Evolutionary conservation across 768 basidiomycete genomes (phyloP), one percentile per base, ranked within the genome.

Genomic region (Amanita subjunquillea): DNA sequence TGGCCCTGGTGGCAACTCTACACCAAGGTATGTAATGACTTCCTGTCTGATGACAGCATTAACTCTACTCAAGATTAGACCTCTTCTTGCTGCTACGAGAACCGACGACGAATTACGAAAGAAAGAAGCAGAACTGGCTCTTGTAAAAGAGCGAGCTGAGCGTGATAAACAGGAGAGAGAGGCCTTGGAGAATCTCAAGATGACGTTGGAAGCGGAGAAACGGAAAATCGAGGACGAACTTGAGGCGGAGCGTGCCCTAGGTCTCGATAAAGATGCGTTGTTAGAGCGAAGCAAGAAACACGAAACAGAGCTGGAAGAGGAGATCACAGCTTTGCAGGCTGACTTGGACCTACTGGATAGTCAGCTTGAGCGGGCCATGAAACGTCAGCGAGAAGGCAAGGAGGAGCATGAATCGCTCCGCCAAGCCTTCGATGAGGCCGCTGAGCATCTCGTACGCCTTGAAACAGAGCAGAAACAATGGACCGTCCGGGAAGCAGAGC

Each of bases 1-100:
- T 98, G 96, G 96, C 93, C 95, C 1, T 98, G 96, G 96, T 99
- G 96, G 96, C 88, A 93, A 56, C 75, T 98, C 7, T 99, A 94
- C 64, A 92, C 92, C 2, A 95, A 95, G 74, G 91, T 82, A 55
- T 42, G 67, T 51, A 36, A 22, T 32, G n/a, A 51, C 12, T 12
- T 32, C 2, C 23, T 22, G 17, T 40, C 32, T 49, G 7, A 38
- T 40, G 15, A 9, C 4, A 43, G 22, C 47, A 51, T 4, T 54
- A 51, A 60, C 48, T 4, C 38, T 52, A 20, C 43, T n/a, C 8
- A 52, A 89, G 87, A 84, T 99, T 17, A 87, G 94, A 32, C 96
- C 96, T 0, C 66, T 98, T 12, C 77, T 99, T 29, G 91, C 91
- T 20, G 94, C 94, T 0, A 95, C 95, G 1, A 75, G 92, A 15